Evolutionary conservation across 140 eudicot genomes (phyloP).

Genomic region (Erigeron philadelphicus): DNA sequence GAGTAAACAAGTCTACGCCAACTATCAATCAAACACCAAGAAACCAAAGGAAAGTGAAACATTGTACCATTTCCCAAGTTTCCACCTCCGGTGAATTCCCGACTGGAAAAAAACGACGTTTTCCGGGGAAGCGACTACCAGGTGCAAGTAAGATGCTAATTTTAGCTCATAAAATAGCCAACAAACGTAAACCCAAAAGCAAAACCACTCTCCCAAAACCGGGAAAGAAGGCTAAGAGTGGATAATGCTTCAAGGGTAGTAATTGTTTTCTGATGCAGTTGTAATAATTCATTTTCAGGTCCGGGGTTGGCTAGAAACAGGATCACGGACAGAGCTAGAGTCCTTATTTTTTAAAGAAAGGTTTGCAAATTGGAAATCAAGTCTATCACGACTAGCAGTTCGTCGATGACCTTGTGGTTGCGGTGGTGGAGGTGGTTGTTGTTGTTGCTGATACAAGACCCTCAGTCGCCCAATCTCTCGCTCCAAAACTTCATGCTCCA

Average conservation of each 20-base stretch:
- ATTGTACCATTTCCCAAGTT: conserved; percentile 33
- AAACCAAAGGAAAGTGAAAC: conserved; percentile 17
- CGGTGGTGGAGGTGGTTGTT: conserved; percentile 34
- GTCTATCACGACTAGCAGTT: conserved; percentile 59
- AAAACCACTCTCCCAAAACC: conserved; percentile 4
- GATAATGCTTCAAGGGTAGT: not conserved
- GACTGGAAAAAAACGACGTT: conserved; percentile 28
- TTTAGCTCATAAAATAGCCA: conserved; percentile 15
- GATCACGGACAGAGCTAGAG: conserved; percentile 41
- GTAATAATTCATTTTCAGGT: conserved; percentile 32
- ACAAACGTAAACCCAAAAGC: conserved; percentile 23
- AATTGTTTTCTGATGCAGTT: not conserved
- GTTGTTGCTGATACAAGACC: conserved; percentile 70
- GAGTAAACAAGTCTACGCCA: conserved; percentile 29
- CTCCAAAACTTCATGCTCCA: conserved; percentile 97
- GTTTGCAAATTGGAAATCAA: conserved; percentile 68
- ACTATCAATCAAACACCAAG: conserved; percentile 25
- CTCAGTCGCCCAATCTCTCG: conserved; percentile 72
- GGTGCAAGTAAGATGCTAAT: conserved; percentile 52
- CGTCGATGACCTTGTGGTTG: conserved; percentile 59
- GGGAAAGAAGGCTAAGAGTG: not conserved
- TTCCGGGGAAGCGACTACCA: conserved; percentile 48
- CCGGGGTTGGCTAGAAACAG: conserved; percentile 57
- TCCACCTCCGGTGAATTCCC: conserved; percentile 81
- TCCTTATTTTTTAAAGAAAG: conserved; percentile 62